These are phyloP conservation scores for Yarrowia sp. DNA, from an alignment of 805 yeast species.

Conservation along the genomic window DNA sequence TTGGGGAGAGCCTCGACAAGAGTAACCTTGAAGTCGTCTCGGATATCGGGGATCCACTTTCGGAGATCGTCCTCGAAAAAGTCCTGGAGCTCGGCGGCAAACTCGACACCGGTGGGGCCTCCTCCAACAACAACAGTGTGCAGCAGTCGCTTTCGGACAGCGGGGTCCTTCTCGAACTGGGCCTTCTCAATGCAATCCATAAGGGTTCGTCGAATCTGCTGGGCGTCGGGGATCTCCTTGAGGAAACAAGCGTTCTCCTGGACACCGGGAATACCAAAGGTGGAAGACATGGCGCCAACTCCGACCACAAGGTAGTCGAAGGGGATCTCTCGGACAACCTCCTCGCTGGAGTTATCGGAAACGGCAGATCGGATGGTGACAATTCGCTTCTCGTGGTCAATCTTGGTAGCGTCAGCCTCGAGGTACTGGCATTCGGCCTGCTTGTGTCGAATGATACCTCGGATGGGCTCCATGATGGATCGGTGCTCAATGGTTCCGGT, in stretches of 20 bases:
- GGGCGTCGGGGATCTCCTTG: slow-evolving; percentile 87
- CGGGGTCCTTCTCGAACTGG: slow-evolving; percentile 65
- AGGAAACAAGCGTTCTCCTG: slow-evolving; percentile 77
- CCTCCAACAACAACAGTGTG: slow-evolving; percentile 95
- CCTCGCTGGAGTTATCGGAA: slow-evolving; percentile 41
- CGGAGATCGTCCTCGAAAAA: slow-evolving; percentile 86
- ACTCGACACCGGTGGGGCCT: slow-evolving; percentile 98
- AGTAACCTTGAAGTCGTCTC: slow-evolving; percentile 76
- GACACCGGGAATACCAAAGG: slow-evolving; percentile 94
- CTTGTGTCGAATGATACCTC: slow-evolving; percentile 74
- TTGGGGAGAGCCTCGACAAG: slow-evolving; percentile 89
- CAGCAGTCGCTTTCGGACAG: slow-evolving; percentile 79
- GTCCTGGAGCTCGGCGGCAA: slow-evolving; percentile 94
- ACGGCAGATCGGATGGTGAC: slow-evolving; percentile 50
- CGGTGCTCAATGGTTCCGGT: slow-evolving; percentile 87
- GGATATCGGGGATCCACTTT: slow-evolving; percentile 85
- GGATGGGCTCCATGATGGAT: slow-evolving; percentile 91
- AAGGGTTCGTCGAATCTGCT: slow-evolving; percentile 72
- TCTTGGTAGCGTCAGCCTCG: slow-evolving; percentile 85
- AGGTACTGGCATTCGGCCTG: slow-evolving; percentile 74
- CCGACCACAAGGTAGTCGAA: slow-evolving; percentile 88
- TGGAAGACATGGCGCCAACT: slow-evolving; percentile 92
- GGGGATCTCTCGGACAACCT: slow-evolving; percentile 44
- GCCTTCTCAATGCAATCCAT: slow-evolving; percentile 91
- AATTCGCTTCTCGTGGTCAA: slow-evolving; percentile 68